Evolutionary conservation across 2,329 filamentous ascomycete genomes (phyloP).

Genomic region (Ophiostoma tasmaniense): DNA sequence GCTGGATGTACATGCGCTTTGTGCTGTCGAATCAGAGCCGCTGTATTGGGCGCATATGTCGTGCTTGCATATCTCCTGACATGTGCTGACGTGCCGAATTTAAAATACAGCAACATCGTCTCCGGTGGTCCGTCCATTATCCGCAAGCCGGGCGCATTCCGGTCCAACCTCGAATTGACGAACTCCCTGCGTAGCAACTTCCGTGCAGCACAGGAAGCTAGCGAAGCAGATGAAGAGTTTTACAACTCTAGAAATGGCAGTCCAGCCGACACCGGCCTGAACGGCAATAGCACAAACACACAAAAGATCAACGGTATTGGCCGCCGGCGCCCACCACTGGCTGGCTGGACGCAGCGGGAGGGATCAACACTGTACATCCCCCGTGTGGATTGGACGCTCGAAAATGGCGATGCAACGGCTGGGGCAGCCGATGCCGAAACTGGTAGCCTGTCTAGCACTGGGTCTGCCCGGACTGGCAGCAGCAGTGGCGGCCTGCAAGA

Average conservation of each 20-base stretch:
- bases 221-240: conserved; percentile 36
- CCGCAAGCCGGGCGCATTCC: conserved; percentile 64
- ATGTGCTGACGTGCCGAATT: conserved; percentile 8
- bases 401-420: background rate
- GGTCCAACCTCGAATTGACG: conserved; percentile 88
- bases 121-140: conserved; percentile 75
- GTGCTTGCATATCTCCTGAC: conserved; percentile 5
- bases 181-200: conserved; percentile 83
- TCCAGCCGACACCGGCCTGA: conserved; percentile 17
- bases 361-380: conserved; percentile 64
- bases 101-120: conserved; percentile 62
- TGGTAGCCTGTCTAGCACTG: conserved; percentile 8
- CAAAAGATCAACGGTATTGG: background rate
- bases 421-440: background rate
- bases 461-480: conserved; percentile 1
- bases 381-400: conserved; percentile 54
- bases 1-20: background rate
- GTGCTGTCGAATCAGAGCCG: background rate
- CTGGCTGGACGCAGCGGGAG: conserved; percentile 61
- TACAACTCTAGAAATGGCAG: conserved; percentile 16
- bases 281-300: conserved; percentile 2
- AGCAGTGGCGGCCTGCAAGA: conserved; percentile 50
- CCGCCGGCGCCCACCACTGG: conserved; percentile 26
- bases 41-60: background rate
- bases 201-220: conserved; percentile 54